Evolutionary conservation across 2,329 filamentous ascomycete genomes (phyloP).

Genomic region (Nigrograna mackinnonii): DNA sequence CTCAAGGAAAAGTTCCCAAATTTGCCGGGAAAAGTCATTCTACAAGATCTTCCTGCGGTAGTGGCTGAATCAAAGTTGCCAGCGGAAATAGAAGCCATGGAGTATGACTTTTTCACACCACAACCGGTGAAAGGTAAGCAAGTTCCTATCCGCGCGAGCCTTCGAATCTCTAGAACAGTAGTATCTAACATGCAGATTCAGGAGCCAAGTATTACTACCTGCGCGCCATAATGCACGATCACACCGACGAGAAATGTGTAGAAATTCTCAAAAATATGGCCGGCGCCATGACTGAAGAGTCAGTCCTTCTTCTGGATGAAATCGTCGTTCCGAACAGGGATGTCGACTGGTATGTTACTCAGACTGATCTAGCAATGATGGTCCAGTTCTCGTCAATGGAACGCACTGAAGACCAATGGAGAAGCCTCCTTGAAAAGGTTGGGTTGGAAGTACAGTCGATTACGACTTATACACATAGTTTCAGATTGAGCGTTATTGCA

Average conservation of each 20-base stretch:
- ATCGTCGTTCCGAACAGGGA: not conserved
- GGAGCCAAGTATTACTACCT: not conserved
- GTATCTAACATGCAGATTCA: not conserved
- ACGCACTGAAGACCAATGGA: not conserved
- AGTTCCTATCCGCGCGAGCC: too few species aligned
- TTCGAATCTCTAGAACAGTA: too few species aligned
- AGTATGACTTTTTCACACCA: slow-evolving; percentile 27
- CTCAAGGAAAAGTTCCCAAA: slow-evolving; percentile 1
- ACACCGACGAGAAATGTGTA: not conserved
- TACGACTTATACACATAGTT: too few species aligned
- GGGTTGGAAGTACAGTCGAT: not conserved
- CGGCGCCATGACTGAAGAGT: not conserved
- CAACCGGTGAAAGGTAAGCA: slow-evolving; percentile 30
- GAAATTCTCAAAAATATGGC: not conserved
- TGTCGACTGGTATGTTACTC: not conserved
- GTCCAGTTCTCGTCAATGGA: not conserved
- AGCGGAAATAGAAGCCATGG: slow-evolving; percentile 10
- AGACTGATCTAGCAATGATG: not conserved
- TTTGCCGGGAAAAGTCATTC: not conserved
- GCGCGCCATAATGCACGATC: not conserved
- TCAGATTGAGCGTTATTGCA: too few species aligned
- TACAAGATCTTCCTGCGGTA: not conserved
- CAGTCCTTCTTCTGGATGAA: not conserved
- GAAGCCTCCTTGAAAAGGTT: not conserved
- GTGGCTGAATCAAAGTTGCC: not conserved